Evolutionary conservation across 176 grass and related monocot species (phyloP), one percentile per base, ranked within the genome.

Genomic region (Juncus inflexus): DNA sequence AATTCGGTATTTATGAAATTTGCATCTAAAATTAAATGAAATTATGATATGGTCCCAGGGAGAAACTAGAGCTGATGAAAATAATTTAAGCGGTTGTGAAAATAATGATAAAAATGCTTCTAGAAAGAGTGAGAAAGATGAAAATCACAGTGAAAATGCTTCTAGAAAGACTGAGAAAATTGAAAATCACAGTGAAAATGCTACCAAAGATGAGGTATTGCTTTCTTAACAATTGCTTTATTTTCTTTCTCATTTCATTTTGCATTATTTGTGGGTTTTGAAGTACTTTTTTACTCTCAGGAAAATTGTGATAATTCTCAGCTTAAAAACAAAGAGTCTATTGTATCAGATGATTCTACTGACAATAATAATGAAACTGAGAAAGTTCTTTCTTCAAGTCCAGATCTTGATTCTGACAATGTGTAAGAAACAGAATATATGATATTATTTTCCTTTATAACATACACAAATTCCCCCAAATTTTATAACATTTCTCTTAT

Each of bases 301-400:
- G 67, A 79, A 10, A 35, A 60, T 53, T 62, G 15, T 56, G 15
- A 79, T 13, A 67, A 14, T 67, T 77, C 45, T 49, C 56, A 66
- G 45, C 38, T 64, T 43, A 78, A 75, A 74, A 67, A 57, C 3
- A 42, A 65, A 9, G 58, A 76, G 39, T 75, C 76, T 79, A 60
- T 36, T 62, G 62, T 51, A 38, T 60, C 81, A 70, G 60, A 61
- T 62, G 66, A 83, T 40, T 63, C 42, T 12, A 14, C 62, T 54
- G 63, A 67, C 2, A 57, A 89, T 51, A 47, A 6, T 47, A 47
- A 6, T 47, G 52, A 35, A 14, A 41, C 15, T 58, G 64, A 83
- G 61, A 70, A 84, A 66, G 12, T 37, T 37, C 47, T 43, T 62
- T 40, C 15, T 56, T 81, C 87, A 65, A 89, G 69, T 62, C 83